Evolutionary conservation across 177 flowering plant species (phyloP), one percentile per base, ranked within the genome.

Genomic region (Vitis hybrid): DNA sequence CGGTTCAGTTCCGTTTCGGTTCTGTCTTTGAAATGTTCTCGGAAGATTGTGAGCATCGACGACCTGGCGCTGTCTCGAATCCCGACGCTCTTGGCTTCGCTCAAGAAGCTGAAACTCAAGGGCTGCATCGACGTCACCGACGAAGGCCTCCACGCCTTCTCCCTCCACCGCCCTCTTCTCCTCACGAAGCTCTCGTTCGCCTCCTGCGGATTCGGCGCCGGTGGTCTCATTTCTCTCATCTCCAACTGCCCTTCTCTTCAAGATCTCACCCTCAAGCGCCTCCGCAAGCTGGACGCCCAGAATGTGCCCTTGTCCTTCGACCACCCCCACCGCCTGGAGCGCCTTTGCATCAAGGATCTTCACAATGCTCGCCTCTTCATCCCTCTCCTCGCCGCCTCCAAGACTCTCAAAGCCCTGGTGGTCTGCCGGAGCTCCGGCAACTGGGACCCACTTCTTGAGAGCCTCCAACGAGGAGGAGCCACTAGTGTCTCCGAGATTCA

Each of bases 251-350:
- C 74, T 22, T 58, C 74, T 50, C 64, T 72, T 14, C 51, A 60
- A 5, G 64, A 65, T 18, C 74, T 72, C 69, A 58, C 74, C 5
- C 65, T 72, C 60, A 72, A 72, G 65, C 74, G 70, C 51, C 70
- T 72, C 59, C 67, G 74, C 18, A 60, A 51, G 58, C 31, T 72
- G 6, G 69, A 64, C 51, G 62, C 56, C 16, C 62, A 63, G 13
- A 70, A 22, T 16, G 51, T 33, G 11, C 73, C 67, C 5, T 48
- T 70, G 14, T 56, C 72, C 4, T 8, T 61, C 33, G 31, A 31
- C 16, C 15, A 13, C 51, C 1, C 51, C 4, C 11, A 31, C 51
- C 53, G 15, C n/a, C 64, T 65, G 18, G 60, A 72, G 65, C 18
- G 59, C 39, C 51, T 72, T 1, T 72, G 74, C 65, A 10, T 72